phyloP scores from a whole-genome alignment of 2,329 filamentous ascomycete species.

The Pseudogymnoascus sp. region DNA sequence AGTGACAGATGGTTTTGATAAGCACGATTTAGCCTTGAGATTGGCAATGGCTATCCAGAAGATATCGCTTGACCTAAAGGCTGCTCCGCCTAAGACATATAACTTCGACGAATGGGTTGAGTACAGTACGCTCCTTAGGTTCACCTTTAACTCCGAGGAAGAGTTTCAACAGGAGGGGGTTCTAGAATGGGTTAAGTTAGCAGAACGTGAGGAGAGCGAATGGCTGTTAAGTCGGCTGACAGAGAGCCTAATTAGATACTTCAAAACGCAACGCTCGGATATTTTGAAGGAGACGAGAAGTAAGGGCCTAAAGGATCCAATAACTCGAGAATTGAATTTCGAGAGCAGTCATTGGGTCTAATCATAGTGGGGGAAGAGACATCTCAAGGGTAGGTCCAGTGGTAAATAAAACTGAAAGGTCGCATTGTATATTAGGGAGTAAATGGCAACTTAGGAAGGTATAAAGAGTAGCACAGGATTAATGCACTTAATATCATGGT shows the following conservation, averaged over 20 bases:
- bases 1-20: constrained; percentile 19
- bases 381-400: neutral
- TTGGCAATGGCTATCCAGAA: constrained; percentile 65
- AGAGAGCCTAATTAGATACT: constrained; percentile 46
- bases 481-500: neutral
- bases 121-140: constrained; percentile 27
- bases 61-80: constrained; percentile 56
- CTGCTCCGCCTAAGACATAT: constrained; percentile 56
- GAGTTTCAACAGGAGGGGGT: constrained; percentile 50
- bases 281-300: constrained; percentile 24
- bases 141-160: constrained; percentile 29
- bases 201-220: constrained; percentile 53
- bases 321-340: neutral
- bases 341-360: neutral
- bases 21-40: constrained; percentile 23
- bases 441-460: neutral
- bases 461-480: neutral
- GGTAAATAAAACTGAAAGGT: neutral
- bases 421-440: neutral
- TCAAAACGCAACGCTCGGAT: constrained; percentile 14
- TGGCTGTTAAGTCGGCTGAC: constrained; percentile 60
- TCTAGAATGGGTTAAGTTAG: constrained; percentile 62
- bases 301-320: constrained; percentile 10
- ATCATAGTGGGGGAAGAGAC: neutral
- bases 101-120: constrained; percentile 80